Conservation (phyloP, 208 protist genomes). For the Leptomonas pyrrhocoris region DNA sequence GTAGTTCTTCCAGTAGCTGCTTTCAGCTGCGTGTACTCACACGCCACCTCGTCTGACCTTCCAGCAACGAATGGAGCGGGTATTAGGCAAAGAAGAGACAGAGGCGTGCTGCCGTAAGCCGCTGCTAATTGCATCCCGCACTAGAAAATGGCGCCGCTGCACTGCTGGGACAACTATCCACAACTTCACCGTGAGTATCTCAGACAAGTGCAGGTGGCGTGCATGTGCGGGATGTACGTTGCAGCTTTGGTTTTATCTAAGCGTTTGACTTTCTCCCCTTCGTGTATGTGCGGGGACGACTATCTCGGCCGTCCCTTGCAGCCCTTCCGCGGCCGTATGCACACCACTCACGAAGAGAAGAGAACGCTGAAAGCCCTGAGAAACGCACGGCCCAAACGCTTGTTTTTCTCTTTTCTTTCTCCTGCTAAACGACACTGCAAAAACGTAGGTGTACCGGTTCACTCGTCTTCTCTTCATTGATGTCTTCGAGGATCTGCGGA, state of each 20-base stretch:
- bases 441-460: not conserved
- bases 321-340: not conserved
- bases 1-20: constrained; percentile 9
- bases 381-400: not conserved
- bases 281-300: not conserved
- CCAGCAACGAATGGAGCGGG: no score
- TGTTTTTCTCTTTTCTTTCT: not conserved
- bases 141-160: constrained; percentile 8
- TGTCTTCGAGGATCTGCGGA: no score
- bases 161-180: constrained; percentile 15
- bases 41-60: no score
- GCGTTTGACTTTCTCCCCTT: not conserved
- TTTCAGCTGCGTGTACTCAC: not conserved
- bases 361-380: no score
- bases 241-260: not conserved
- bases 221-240: not conserved
- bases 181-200: constrained; percentile 18
- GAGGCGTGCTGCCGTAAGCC: not conserved
- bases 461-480: not conserved
- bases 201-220: not conserved
- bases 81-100: not conserved
- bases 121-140: not conserved
- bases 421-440: not conserved
- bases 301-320: not conserved
- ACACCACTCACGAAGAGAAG: no score